Evolutionary conservation across 768 basidiomycete genomes (phyloP).

Genomic region (Suillus cothurnatus): DNA sequence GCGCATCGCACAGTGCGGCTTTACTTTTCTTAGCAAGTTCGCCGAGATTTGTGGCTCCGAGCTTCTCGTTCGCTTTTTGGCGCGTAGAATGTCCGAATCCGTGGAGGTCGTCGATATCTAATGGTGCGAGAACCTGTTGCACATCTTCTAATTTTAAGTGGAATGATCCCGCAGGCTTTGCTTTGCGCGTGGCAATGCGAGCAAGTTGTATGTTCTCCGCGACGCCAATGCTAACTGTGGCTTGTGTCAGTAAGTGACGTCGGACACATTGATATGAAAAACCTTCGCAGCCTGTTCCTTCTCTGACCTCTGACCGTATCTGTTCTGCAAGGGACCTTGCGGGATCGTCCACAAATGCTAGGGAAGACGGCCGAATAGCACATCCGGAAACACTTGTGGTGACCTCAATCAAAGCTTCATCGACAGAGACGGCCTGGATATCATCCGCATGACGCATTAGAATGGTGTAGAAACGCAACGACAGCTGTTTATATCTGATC

Average conservation of each 20-base stretch:
- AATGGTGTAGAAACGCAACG: slow-evolving; percentile 89
- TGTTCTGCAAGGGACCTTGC: slow-evolving; percentile 80
- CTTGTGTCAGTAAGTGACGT: background rate
- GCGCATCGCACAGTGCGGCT: slow-evolving; percentile 60
- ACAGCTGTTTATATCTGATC: slow-evolving; percentile 80
- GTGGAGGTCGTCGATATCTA: slow-evolving; percentile 80
- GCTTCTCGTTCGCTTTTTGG: slow-evolving; percentile 79
- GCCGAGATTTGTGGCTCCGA: slow-evolving; percentile 69
- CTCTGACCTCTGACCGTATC: slow-evolving; percentile 75
- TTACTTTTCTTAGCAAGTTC: slow-evolving; percentile 69
- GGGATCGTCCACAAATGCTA: slow-evolving; percentile 45
- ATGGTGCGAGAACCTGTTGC: slow-evolving; percentile 56
- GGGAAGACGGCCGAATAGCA: slow-evolving; percentile 21
- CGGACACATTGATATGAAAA: background rate
- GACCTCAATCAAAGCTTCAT: slow-evolving; percentile 94
- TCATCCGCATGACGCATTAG: slow-evolving; percentile 90
- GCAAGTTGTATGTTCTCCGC: slow-evolving; percentile 91
- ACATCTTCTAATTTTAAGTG: slow-evolving; percentile 65
- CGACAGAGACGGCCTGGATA: slow-evolving; percentile 93
- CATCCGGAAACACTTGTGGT: slow-evolving; percentile 56
- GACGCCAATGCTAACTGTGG: slow-evolving; percentile 86
- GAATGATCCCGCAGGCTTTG: slow-evolving; percentile 89
- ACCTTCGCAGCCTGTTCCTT: slow-evolving; percentile 89
- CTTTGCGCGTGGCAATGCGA: slow-evolving; percentile 85
- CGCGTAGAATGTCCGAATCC: slow-evolving; percentile 81